Percentiles rank a stretch among this genome's conserved stretches.
Evolutionary conservation across 192 early-diverging fungal genomes (phyloP).

Genomic region (Borealophlyctis nickersoniae): DNA sequence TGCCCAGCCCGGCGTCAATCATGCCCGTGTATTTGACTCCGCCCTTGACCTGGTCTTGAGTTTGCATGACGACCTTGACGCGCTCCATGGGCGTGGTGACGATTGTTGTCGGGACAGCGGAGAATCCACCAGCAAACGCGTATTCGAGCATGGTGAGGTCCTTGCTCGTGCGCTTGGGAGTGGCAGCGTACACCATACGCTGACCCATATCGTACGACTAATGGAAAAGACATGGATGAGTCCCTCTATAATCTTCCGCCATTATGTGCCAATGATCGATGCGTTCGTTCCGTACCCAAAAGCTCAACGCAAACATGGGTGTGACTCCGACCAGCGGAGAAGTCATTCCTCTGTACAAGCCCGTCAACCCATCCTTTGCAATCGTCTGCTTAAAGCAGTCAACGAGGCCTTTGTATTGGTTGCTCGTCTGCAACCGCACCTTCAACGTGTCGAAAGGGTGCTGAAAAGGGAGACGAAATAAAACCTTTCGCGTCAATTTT

Average conservation of each 20-base stretch:
- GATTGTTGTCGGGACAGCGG: constrained; percentile 90
- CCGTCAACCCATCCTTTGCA: constrained; percentile 83
- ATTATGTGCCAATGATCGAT: background rate
- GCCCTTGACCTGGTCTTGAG: constrained; percentile 62
- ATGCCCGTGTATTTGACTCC: constrained; percentile 85
- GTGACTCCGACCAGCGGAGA: constrained; percentile 92
- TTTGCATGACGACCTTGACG: constrained; percentile 93
- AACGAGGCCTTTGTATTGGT: constrained; percentile 79
- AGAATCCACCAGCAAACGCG: constrained; percentile 89
- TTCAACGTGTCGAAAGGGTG: constrained; percentile 74
- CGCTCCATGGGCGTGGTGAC: constrained; percentile 94
- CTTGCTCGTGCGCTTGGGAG: constrained; percentile 51
- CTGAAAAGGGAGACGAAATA: no score
- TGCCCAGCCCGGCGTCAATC: constrained; percentile 76
- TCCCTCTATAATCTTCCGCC: background rate
- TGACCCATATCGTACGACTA: constrained; percentile 70
- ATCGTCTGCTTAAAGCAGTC: constrained; percentile 91
- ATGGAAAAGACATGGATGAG: background rate
- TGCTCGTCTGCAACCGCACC: constrained; percentile 92
- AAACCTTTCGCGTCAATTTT: background rate
- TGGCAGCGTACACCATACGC: constrained; percentile 59
- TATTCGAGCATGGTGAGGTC: constrained; percentile 74
- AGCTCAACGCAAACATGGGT: constrained; percentile 92
- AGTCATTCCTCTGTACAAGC: constrained; percentile 94
- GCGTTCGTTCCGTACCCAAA: constrained; percentile 62